Evolutionary conservation across 768 basidiomycete species (phyloP).

Genomic region (Pleurotus salmoneostramineus): DNA sequence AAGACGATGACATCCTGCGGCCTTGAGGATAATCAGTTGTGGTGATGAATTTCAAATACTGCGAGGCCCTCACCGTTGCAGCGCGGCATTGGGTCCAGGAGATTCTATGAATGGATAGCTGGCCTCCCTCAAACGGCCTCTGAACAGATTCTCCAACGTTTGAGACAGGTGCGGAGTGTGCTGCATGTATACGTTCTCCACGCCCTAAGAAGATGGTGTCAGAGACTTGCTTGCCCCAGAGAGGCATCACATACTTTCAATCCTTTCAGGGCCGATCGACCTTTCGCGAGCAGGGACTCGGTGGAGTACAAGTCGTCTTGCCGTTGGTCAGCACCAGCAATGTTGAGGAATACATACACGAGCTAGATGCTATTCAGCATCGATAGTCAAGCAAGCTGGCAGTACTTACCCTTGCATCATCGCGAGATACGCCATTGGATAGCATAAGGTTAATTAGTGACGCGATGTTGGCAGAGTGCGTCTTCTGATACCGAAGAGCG

Average conservation of each 20-base stretch:
- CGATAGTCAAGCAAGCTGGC: conserved; percentile 8
- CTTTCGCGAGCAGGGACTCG: conserved; percentile 90
- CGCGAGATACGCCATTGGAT: conserved; percentile 69
- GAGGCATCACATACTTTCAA: conserved; percentile 59
- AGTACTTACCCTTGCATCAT: conserved; percentile 64
- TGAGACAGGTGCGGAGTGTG: conserved; percentile 92
- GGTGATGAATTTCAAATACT: background rate
- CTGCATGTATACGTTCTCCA: conserved; percentile 98
- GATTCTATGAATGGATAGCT: conserved; percentile 86
- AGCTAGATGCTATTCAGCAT: conserved; percentile 44
- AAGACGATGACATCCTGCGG: conserved; percentile 97
- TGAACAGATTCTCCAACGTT: conserved; percentile 86
- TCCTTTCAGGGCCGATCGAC: conserved; percentile 92
- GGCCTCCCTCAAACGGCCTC: conserved; percentile 79
- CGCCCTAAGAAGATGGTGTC: conserved; percentile 54
- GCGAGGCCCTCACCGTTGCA: conserved; percentile 55
- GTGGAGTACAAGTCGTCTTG: conserved; percentile 97
- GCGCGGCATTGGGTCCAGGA: conserved; percentile 57
- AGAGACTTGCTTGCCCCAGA: background rate
- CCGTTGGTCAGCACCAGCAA: conserved; percentile 92
- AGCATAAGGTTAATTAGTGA: conserved; percentile 71
- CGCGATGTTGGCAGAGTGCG: conserved; percentile 76
- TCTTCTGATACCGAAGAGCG: conserved; percentile 93
- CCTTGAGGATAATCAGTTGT: conserved; percentile 32
- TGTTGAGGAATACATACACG: conserved; percentile 89